These are phyloP conservation scores for Aeschynomene evenia DNA, from an alignment of 306 rosid species.

Conservation along the genomic window DNA sequence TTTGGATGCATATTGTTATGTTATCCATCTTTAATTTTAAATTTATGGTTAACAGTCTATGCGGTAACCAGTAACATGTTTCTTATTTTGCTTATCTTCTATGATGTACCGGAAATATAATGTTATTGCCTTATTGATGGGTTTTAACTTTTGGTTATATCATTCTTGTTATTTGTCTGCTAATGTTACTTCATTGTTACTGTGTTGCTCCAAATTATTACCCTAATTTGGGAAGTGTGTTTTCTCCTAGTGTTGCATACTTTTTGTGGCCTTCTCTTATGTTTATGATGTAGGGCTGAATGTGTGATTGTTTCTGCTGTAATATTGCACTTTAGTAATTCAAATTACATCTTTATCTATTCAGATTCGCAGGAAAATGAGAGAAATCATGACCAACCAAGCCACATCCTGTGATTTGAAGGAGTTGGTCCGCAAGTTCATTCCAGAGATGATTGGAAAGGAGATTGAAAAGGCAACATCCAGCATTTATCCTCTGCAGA, in stretches of 20 bases:
- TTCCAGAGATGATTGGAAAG: constrained; percentile 88
- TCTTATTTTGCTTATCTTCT: no score
- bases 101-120: no score
- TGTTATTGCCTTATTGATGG: no score
- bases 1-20: not conserved
- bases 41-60: not conserved
- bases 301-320: not conserved
- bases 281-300: no score
- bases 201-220: not conserved
- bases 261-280: not conserved
- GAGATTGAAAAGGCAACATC: constrained; percentile 84
- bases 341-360: not conserved
- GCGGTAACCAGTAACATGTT: not conserved
- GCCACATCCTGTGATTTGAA: constrained; percentile 85
- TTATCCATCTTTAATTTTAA: not conserved
- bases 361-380: constrained; percentile 94
- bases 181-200: not conserved
- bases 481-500: constrained; percentile 79
- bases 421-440: constrained; percentile 84
- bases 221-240: not conserved
- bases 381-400: constrained; percentile 77
- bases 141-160: not conserved
- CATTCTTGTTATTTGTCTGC: not conserved
- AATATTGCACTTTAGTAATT: not conserved
- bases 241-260: no score